Percentiles rank a stretch among this genome's conserved stretches.
Evolutionary conservation across 169 alveolate genomes (phyloP).

Genomic region (Condylostoma magnum): DNA sequence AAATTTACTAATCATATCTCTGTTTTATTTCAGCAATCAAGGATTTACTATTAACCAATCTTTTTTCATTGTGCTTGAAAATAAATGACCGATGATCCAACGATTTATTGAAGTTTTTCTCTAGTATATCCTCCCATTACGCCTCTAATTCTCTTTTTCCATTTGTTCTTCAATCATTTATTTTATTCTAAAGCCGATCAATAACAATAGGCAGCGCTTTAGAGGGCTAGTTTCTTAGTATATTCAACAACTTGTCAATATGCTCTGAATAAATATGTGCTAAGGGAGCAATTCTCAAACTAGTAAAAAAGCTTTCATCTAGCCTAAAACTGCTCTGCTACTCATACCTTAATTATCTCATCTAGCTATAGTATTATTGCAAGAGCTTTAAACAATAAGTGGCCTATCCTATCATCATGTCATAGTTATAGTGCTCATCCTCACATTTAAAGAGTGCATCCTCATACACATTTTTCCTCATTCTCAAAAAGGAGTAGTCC

Average conservation of each 20-base stretch:
- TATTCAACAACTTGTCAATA: slow-evolving; percentile 59
- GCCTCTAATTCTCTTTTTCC: slow-evolving; percentile 58
- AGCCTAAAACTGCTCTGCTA: slow-evolving; percentile 43
- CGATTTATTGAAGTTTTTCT: slow-evolving; percentile 71
- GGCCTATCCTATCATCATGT: slow-evolving; percentile 64
- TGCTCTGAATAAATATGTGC: slow-evolving; percentile 67
- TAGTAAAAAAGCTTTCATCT: slow-evolving; percentile 38
- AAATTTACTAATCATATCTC: neutral
- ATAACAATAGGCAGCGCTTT: slow-evolving; percentile 67
- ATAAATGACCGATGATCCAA: slow-evolving; percentile 80
- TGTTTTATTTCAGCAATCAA: slow-evolving; percentile 35
- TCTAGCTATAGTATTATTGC: slow-evolving; percentile 51
- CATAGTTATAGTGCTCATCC: slow-evolving; percentile 82
- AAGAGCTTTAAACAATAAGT: slow-evolving; percentile 53
- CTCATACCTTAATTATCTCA: slow-evolving; percentile 36
- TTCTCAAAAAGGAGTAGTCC: slow-evolving; percentile 64
- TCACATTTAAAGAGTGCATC: slow-evolving; percentile 80
- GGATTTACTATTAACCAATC: slow-evolving; percentile 53
- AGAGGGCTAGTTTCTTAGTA: slow-evolving; percentile 60
- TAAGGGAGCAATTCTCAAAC: slow-evolving; percentile 57
- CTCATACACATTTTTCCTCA: slow-evolving; percentile 79
- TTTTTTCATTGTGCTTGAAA: slow-evolving; percentile 77
- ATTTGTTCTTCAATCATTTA: slow-evolving; percentile 55
- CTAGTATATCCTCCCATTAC: slow-evolving; percentile 67
- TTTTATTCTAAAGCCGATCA: slow-evolving; percentile 58